These are phyloP conservation scores for Chlamydomonas reinhardtii DNA, from an alignment of 163 green algal species.

Conservation along the genomic window DNA sequence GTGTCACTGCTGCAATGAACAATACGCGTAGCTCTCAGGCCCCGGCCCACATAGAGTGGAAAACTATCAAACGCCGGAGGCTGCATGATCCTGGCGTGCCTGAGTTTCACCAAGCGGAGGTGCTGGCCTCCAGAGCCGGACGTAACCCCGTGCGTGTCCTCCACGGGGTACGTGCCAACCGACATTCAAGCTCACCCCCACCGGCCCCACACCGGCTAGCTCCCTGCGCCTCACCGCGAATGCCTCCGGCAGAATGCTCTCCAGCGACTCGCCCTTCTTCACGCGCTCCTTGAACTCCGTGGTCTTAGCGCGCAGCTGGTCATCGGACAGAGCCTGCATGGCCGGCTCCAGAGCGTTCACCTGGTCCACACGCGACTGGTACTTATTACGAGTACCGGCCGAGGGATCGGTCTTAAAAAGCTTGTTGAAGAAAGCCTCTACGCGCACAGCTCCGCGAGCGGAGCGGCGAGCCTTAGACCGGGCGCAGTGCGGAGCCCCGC, in stretches of 20 bases:
- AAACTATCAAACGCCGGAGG: no score
- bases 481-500: neutral
- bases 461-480: constrained; percentile 9
- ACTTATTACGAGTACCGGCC: constrained; percentile 75
- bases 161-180: no score
- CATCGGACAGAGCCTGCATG: constrained; percentile 86
- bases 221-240: constrained; percentile 82
- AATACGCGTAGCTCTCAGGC: no score
- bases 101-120: no score
- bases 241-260: constrained; percentile 89
- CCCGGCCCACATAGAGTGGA: no score
- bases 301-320: constrained; percentile 90
- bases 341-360: constrained; percentile 87
- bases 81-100: no score
- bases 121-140: no score
- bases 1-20: no score
- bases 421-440: constrained; percentile 67
- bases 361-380: constrained; percentile 77
- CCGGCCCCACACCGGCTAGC: no score
- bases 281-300: constrained; percentile 81
- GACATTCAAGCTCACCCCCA: no score
- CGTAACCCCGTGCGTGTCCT: no score
- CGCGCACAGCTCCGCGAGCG: constrained; percentile 39
- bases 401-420: constrained; percentile 74
- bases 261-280: constrained; percentile 78